Evolutionary conservation across 2,329 filamentous ascomycete genomes (phyloP).

Genomic region (Myriangium duriaei): DNA sequence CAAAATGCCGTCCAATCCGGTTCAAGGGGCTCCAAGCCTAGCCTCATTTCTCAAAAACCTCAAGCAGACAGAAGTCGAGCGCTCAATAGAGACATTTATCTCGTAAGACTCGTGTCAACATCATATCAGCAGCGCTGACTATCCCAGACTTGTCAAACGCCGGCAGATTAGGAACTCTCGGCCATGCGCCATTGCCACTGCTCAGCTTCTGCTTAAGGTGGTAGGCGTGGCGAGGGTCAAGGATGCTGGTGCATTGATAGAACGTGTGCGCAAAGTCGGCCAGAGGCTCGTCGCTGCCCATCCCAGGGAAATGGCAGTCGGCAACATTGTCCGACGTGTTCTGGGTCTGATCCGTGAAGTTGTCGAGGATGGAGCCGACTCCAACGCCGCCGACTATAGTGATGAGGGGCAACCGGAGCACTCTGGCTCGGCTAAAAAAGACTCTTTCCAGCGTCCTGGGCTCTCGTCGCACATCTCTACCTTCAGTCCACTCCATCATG

Average conservation of each 20-base stretch:
- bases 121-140: slow-evolving; percentile 1
- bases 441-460: slow-evolving; percentile 25
- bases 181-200: slow-evolving; percentile 81
- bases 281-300: slow-evolving; percentile 68
- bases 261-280: slow-evolving; percentile 68
- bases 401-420: slow-evolving; percentile 37
- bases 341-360: slow-evolving; percentile 86
- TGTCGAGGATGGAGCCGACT: slow-evolving; percentile 66
- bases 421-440: slow-evolving; percentile 18
- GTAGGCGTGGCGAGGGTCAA: slow-evolving; percentile 70
- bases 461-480: slow-evolving; percentile 32
- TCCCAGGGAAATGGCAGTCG: slow-evolving; percentile 80
- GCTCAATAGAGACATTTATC: slow-evolving; percentile 70
- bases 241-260: slow-evolving; percentile 66
- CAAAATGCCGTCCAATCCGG: slow-evolving; percentile 2
- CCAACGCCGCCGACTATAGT: slow-evolving; percentile 42
- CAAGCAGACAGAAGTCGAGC: slow-evolving; percentile 62
- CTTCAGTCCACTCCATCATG: slow-evolving; percentile 35
- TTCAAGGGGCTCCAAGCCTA: slow-evolving; percentile 53
- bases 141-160: slow-evolving; percentile 65
- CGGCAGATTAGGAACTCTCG: slow-evolving; percentile 80
- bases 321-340: slow-evolving; percentile 85
- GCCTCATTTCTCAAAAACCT: slow-evolving; percentile 68
- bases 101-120: slow-evolving; percentile 45
- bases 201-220: slow-evolving; percentile 75